Base-by-base conservation (phyloP, 352 stramenopile species). In the Phytophthora tentaculata region DNA sequence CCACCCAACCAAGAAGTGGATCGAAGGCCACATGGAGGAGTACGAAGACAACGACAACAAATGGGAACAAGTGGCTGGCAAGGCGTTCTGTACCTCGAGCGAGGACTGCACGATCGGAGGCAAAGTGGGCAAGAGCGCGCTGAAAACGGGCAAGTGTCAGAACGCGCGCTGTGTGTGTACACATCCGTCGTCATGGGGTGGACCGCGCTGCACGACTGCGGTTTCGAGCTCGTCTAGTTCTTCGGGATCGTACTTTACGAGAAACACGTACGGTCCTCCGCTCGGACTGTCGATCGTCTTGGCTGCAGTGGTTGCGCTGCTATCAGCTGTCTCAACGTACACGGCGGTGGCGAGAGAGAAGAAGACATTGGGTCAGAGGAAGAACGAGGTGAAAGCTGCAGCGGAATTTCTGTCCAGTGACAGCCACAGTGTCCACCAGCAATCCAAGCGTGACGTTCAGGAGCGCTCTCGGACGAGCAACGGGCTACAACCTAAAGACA, bases 1-100 rank as follows among this genome's bases (percentile, higher is more conserved):
- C 19, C 53, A 60, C 22, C 53, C 53, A n/a, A 50, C 22, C 14
- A 50, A 51, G n/a, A 17, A 49, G 12, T 60, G 32, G 35, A 59
- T 59, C 16, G 49, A 56, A 56, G 49, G 49, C 2, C 49, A 56
- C 29, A 26, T 56, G 4, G 49, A 56, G 17, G 53, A 60, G 35
- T 60, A 60, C 37, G 22, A 60, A 19, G 37, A 60, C 39, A 50
- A 23, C 6, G 53, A 51, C 23, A 60, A 60, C 53, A 48, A 60
- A 23, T 51, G 22, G 35, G 14, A 51, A 39, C 6, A 60, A 26
- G 53, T 60, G 1, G 16, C 22, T 35, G 51, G 51, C 29, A 57
- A 57, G 13, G 28, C 49, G 0, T 56, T 56, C 8, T 56, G 49
- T 17, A 56, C 24, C 49, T n/a, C 49, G 26, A 56, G 39, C 37